Conservation (phyloP, 164 flowering plant species). For the Amborella trichopoda region DNA sequence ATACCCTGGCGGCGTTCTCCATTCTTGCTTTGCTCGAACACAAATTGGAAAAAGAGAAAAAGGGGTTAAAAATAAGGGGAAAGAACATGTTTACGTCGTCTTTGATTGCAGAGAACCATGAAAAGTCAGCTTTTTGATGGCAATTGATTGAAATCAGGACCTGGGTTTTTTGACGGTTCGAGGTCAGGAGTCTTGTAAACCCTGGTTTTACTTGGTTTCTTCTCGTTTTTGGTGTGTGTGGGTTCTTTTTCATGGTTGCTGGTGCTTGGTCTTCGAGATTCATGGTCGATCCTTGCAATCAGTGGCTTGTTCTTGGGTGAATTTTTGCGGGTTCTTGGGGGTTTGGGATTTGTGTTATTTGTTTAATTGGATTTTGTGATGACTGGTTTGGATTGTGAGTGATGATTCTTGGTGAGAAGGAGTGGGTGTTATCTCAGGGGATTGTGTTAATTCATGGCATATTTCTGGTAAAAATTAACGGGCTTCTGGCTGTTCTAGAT, state of each 20-base stretch:
- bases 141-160: too few species aligned
- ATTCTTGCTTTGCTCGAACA: constrained; percentile 1
- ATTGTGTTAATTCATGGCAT: too few species aligned
- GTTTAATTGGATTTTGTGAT: too few species aligned
- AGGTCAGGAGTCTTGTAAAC: background rate
- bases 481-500: too few species aligned
- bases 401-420: too few species aligned
- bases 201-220: constrained; percentile 7
- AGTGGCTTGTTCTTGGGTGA: background rate
- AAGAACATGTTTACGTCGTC: constrained; percentile 1
- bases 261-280: constrained; percentile 7
- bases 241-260: constrained; percentile 6
- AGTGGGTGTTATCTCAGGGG: too few species aligned
- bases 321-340: constrained; percentile 10
- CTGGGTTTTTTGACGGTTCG: constrained; percentile 8
- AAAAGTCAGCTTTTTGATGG: constrained; percentile 2
- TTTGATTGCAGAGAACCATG: background rate
- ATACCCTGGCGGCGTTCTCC: too few species aligned
- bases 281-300: too few species aligned
- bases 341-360: too few species aligned
- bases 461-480: too few species aligned
- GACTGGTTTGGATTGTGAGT: too few species aligned
- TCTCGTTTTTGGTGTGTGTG: constrained; percentile 15
- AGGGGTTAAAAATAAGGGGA: background rate
- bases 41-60: constrained; percentile 1